A percentile compares a stretch with the other conserved stretches of the same genome.
phyloP scores from a whole-genome alignment of 2,329 filamentous ascomycete genomes.

The Ophiosphaerella korrae region DNA sequence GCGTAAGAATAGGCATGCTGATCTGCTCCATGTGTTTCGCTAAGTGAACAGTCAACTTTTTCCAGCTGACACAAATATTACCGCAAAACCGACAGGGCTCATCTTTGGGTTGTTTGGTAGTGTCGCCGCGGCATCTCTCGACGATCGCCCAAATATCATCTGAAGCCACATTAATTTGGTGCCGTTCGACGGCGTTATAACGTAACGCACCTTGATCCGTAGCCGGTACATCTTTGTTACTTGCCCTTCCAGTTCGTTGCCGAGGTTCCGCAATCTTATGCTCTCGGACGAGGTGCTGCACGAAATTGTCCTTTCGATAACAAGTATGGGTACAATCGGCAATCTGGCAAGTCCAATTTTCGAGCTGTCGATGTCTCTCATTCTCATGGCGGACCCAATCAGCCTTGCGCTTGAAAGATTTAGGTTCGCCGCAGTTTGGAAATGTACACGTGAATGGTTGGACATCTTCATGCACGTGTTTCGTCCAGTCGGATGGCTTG shows the following conservation, averaged over 20 bases:
- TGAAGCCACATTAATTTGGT: slow-evolving; percentile 16
- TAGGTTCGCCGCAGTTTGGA: slow-evolving; percentile 78
- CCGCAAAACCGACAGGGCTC: slow-evolving; percentile 89
- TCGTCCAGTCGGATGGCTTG: slow-evolving; percentile 96
- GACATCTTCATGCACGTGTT: slow-evolving; percentile 92
- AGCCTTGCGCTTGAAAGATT: slow-evolving; percentile 93
- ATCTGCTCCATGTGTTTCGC: slow-evolving; percentile 95
- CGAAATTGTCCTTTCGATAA: slow-evolving; percentile 88
- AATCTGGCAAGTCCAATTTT: slow-evolving; percentile 88
- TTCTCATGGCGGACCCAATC: slow-evolving; percentile 97
- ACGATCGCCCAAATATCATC: slow-evolving; percentile 79
- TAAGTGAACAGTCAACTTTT: slow-evolving; percentile 90
- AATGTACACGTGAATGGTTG: slow-evolving; percentile 94
- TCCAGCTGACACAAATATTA: slow-evolving; percentile 81
- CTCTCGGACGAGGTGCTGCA: slow-evolving; percentile 89
- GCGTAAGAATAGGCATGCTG: slow-evolving; percentile 74
- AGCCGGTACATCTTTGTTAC: slow-evolving; percentile 35
- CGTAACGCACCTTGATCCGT: slow-evolving; percentile 31
- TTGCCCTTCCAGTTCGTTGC: slow-evolving; percentile 65
- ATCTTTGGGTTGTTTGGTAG: slow-evolving; percentile 66
- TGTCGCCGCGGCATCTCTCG: slow-evolving; percentile 76
- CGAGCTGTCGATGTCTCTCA: slow-evolving; percentile 84
- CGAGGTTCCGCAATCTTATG: slow-evolving; percentile 86
- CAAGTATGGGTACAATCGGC: slow-evolving; percentile 81
- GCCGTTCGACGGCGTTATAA: neutral